A percentile compares a stretch with the other conserved stretches of the same genome.
Conservation (phyloP, 129 eudicot species). For the Escallonia rubra region DNA sequence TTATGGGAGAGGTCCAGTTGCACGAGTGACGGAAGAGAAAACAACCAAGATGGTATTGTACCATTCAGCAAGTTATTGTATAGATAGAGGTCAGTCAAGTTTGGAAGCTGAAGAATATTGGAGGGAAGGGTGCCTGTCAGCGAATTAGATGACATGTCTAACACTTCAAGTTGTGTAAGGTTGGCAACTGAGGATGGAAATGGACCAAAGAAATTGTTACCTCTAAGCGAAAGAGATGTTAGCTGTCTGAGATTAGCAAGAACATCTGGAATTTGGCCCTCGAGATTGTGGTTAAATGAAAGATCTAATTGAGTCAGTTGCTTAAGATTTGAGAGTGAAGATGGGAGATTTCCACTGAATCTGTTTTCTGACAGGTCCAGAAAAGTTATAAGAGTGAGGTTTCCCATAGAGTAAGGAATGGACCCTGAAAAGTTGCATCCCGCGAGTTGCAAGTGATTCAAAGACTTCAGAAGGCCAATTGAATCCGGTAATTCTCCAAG, state of each 20-base stretch:
- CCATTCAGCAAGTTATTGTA: slow-evolving; percentile 8
- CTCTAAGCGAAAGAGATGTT: background rate
- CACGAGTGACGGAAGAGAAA: slow-evolving; percentile 9
- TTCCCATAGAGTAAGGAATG: slow-evolving; percentile 18
- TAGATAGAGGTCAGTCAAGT: background rate
- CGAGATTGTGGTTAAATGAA: slow-evolving; percentile 3
- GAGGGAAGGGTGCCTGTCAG: slow-evolving; percentile 15
- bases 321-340: slow-evolving; percentile 4
- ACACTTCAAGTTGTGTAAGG: background rate
- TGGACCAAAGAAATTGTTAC: slow-evolving; percentile 8
- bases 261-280: slow-evolving; percentile 11
- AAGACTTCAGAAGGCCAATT: slow-evolving; percentile 21
- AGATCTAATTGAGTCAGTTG: slow-evolving; percentile 12
- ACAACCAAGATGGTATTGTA: slow-evolving; percentile 20
- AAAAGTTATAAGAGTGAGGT: slow-evolving; percentile 10
- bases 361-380: background rate
- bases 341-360: slow-evolving; percentile 11
- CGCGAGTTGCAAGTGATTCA: slow-evolving; percentile 7
- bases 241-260: background rate
- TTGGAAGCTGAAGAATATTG: background rate
- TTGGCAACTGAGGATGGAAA: slow-evolving; percentile 4
- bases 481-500: slow-evolving; percentile 26
- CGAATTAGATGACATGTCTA: slow-evolving; percentile 7
- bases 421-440: slow-evolving; percentile 18
- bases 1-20: background rate